Evolutionary conservation across 2,329 filamentous ascomycete species (phyloP).

Genomic region (Fusarium sp.): DNA sequence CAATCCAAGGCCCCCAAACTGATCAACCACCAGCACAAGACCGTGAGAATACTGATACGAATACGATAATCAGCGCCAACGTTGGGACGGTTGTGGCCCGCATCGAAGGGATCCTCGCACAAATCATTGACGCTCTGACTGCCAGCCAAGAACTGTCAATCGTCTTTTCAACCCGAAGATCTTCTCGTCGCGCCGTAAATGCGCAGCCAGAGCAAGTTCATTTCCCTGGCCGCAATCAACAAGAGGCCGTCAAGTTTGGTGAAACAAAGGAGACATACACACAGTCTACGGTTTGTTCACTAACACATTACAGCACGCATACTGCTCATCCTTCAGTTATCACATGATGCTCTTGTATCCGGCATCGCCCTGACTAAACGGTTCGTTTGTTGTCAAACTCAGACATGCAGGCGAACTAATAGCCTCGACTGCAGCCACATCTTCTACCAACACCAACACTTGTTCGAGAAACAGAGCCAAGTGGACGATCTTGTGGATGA

Average conservation of each 20-base stretch:
- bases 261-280: not conserved
- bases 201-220: conserved; percentile 38
- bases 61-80: conserved; percentile 30
- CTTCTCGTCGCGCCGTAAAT: conserved; percentile 14
- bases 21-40: conserved; percentile 5
- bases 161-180: conserved; percentile 41
- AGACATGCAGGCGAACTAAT: conserved; percentile 1
- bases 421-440: conserved; percentile 69
- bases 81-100: conserved; percentile 47
- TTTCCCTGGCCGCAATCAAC: conserved; percentile 61
- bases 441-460: conserved; percentile 78
- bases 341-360: conserved; percentile 67
- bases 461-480: conserved; percentile 75
- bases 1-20: conserved; percentile 9
- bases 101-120: conserved; percentile 52
- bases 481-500: conserved; percentile 81
- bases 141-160: conserved; percentile 45
- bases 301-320: conserved; percentile 59
- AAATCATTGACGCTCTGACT: conserved; percentile 45
- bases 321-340: conserved; percentile 67
- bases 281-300: not conserved
- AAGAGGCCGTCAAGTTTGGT: conserved; percentile 66
- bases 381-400: conserved; percentile 51
- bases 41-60: conserved; percentile 36
- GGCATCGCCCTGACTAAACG: conserved; percentile 70